These are phyloP conservation scores for Diplodia mutila DNA, from an alignment of 2,329 filamentous ascomycete species.

Conservation along the genomic window DNA sequence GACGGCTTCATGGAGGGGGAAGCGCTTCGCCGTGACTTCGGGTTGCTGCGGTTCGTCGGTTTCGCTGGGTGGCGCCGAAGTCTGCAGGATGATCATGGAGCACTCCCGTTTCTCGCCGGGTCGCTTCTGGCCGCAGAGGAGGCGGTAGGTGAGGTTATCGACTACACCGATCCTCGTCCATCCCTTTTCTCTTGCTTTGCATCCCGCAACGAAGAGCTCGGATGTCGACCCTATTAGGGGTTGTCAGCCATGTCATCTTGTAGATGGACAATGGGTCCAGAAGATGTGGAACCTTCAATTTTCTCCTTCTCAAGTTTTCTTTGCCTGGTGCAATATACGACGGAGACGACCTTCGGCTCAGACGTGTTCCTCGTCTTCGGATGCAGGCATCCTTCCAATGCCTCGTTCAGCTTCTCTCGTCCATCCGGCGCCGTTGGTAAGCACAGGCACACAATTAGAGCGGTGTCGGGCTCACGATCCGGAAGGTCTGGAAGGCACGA, in stretches of 20 bases:
- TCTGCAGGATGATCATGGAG: background rate
- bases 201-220: background rate
- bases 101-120: background rate
- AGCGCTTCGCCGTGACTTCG: background rate
- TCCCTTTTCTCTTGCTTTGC: background rate
- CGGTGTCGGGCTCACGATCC: too few species aligned
- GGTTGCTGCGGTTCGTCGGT: background rate
- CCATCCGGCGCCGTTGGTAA: background rate
- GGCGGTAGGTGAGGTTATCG: background rate
- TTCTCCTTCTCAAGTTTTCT: background rate
- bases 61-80: background rate
- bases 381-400: background rate
- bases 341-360: background rate
- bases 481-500: background rate
- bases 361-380: background rate
- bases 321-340: background rate
- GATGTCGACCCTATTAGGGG: background rate
- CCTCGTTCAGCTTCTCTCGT: background rate
- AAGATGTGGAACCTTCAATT: background rate
- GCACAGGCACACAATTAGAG: background rate
- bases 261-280: background rate
- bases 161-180: background rate
- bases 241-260: background rate
- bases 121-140: background rate
- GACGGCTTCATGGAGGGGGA: background rate